These are phyloP conservation scores for Medicago ruthenica DNA, from an alignment of 306 rosid species.

Conservation along the genomic window DNA sequence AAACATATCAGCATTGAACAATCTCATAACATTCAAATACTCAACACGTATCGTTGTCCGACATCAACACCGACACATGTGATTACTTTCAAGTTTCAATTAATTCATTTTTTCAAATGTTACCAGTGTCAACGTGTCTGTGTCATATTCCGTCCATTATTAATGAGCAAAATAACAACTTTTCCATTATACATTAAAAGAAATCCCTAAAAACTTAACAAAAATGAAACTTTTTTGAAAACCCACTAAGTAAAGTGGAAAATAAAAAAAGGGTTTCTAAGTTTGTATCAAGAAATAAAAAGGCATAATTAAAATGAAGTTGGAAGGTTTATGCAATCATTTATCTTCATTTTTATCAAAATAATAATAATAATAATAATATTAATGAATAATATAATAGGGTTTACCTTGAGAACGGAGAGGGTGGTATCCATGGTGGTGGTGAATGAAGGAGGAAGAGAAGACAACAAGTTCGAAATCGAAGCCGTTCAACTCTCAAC, in stretches of 20 bases:
- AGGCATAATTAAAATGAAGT: background rate
- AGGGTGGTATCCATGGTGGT: conserved; percentile 47
- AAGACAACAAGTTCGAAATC: background rate
- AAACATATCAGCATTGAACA: conserved; percentile 28
- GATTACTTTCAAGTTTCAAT: no score
- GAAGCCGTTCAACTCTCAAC: background rate
- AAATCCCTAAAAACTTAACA: background rate
- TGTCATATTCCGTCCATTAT: background rate
- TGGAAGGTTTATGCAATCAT: conserved; percentile 22
- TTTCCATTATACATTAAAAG: conserved; percentile 4
- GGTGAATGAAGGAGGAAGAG: conserved; percentile 31
- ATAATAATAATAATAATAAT: no score
- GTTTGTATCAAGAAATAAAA: background rate
- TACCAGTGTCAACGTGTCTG: no score
- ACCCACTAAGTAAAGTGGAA: conserved; percentile 3
- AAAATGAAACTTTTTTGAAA: conserved; percentile 3
- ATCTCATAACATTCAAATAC: conserved; percentile 7
- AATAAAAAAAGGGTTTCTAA: conserved; percentile 1
- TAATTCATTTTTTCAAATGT: no score
- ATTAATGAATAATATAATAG: background rate
- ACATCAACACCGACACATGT: no score
- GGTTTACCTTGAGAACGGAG: conserved; percentile 65
- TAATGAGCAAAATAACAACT: background rate
- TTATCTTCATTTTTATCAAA: background rate
- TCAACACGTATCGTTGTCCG: background rate